These are phyloP conservation scores for Zygosaccharomyces sapae DNA, from an alignment of 1,139 yeast genomes.

Conservation along the genomic window DNA sequence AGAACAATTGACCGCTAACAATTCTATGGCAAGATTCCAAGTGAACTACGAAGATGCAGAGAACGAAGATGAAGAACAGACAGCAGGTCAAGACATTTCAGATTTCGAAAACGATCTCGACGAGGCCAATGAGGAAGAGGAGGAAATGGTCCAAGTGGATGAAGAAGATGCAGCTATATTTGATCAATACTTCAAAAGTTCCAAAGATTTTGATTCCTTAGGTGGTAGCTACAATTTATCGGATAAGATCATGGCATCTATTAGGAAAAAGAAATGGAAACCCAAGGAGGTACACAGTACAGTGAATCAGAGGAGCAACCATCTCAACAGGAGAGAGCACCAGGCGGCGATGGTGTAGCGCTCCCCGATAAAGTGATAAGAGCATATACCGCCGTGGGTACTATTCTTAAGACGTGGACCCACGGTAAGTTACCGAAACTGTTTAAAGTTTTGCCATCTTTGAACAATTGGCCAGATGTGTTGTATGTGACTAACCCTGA, in stretches of 20 bases:
- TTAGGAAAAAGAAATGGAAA: slow-evolving; percentile 63
- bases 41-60: slow-evolving; percentile 29
- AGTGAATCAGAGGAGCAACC: slow-evolving; percentile 29
- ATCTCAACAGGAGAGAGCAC: slow-evolving; percentile 18
- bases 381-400: slow-evolving; percentile 89
- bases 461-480: slow-evolving; percentile 93
- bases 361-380: slow-evolving; percentile 94
- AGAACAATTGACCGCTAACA: slow-evolving; percentile 25
- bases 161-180: slow-evolving; percentile 69
- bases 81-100: slow-evolving; percentile 45
- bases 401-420: slow-evolving; percentile 78
- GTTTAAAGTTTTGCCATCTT: slow-evolving; percentile 88
- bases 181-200: slow-evolving; percentile 55
- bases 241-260: slow-evolving; percentile 86
- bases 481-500: slow-evolving; percentile 89
- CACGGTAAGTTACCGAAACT: slow-evolving; percentile 95
- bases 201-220: slow-evolving; percentile 39
- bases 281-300: slow-evolving; percentile 15
- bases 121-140: slow-evolving; percentile 47
- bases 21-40: slow-evolving; percentile 29
- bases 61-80: slow-evolving; percentile 40
- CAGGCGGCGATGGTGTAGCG: slow-evolving; percentile 51
- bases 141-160: slow-evolving; percentile 47
- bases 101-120: slow-evolving; percentile 48
- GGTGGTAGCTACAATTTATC: slow-evolving; percentile 65